Conservation (phyloP, 1,284 basidiomycete species). For the Boletellus deceptivus region DNA sequence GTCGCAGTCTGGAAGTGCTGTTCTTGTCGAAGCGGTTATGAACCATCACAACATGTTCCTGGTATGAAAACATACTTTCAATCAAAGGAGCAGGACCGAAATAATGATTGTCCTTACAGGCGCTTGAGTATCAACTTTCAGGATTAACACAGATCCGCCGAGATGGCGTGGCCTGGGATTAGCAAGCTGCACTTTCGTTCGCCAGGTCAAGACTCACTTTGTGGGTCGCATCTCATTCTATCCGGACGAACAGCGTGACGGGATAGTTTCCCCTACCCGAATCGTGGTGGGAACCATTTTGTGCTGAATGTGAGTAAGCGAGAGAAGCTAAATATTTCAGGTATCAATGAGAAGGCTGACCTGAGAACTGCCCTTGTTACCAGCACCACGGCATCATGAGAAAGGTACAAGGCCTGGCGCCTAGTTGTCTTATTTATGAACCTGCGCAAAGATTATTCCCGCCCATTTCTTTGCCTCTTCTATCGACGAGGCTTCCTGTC, state of each 20-base stretch:
- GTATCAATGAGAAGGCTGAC: no score
- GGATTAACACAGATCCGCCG: not conserved
- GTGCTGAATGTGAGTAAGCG: constrained; percentile 4
- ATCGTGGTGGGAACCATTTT: not conserved
- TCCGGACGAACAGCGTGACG: no score
- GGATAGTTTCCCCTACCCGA: not conserved
- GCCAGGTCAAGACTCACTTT: no score
- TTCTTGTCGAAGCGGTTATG: no score
- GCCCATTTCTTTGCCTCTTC: no score
- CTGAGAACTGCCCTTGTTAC: not conserved
- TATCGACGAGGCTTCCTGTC: not conserved
- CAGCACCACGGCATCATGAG: not conserved
- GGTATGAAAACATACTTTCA: no score
- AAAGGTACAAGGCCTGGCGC: constrained; percentile 1
- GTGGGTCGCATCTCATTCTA: no score
- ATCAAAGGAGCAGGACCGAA: no score
- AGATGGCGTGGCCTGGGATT: not conserved
- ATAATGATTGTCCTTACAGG: no score
- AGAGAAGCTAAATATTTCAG: not conserved
- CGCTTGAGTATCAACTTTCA: not conserved
- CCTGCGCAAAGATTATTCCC: not conserved
- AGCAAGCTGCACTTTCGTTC: not conserved
- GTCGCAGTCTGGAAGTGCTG: not conserved
- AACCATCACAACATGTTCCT: no score
- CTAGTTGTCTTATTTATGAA: not conserved